phyloP scores from a whole-genome alignment of 208 protist genomes.

The Leishmania arabica region DNA sequence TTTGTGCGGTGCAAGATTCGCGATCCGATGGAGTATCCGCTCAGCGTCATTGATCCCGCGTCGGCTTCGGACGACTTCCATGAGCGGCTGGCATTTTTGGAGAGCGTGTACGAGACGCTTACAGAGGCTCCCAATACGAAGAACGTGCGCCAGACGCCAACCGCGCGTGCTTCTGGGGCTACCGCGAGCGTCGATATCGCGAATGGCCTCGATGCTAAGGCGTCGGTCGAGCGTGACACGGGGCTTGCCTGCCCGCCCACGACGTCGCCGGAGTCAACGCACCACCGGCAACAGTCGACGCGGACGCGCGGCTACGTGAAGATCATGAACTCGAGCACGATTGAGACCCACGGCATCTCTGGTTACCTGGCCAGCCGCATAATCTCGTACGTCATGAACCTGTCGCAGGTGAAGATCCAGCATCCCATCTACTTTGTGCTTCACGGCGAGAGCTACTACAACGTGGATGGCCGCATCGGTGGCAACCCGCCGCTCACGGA shows the following conservation, averaged over 20 bases:
- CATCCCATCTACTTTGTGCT: constrained; percentile 92
- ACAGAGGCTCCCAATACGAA: constrained; percentile 18
- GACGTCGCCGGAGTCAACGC: not conserved
- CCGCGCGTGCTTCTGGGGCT: not conserved
- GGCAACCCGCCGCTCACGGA: constrained; percentile 77
- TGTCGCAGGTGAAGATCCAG: constrained; percentile 82
- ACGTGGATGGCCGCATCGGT: constrained; percentile 87
- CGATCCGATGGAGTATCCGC: constrained; percentile 73
- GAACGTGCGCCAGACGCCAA: not conserved
- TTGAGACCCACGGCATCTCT: constrained; percentile 73
- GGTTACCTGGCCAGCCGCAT: constrained; percentile 81
- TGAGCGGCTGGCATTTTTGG: constrained; percentile 50
- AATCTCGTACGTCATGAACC: constrained; percentile 85
- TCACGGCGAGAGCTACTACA: constrained; percentile 87
- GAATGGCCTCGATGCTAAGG: not conserved
- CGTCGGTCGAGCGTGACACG: not conserved
- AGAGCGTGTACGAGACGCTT: constrained; percentile 63
- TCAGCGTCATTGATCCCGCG: constrained; percentile 19
- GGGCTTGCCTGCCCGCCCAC: not conserved
- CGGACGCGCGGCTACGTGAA: constrained; percentile 56
- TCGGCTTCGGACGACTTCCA: constrained; percentile 64
- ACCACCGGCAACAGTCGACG: not conserved
- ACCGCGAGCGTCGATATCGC: not conserved
- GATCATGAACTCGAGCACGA: constrained; percentile 49
- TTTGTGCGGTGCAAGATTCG: constrained; percentile 73